phyloP scores from a whole-genome alignment of 2,329 filamentous ascomycete genomes.

The Alternaria gansuensis region DNA sequence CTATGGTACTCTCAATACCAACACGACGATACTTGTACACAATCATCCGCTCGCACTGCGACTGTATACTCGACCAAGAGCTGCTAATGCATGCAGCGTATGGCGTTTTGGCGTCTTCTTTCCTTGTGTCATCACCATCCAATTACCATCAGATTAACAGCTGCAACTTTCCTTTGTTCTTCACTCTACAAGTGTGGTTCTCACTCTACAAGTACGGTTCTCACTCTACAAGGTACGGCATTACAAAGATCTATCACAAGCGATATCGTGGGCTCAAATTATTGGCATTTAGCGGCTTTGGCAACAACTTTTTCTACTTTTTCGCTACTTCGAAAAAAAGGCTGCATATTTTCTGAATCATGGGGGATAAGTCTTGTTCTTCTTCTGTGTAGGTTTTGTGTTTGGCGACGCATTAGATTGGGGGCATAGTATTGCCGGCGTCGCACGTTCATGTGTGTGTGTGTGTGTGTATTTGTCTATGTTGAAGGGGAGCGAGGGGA shows the following conservation, averaged over 20 bases:
- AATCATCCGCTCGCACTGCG: conserved; percentile 2
- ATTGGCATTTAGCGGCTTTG: conserved; percentile 17
- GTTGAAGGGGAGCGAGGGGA: background rate
- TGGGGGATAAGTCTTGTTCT: background rate
- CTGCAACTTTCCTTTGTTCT: conserved; percentile 13
- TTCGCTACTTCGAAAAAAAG: background rate
- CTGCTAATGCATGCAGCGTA: conserved; percentile 16
- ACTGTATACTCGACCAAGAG: background rate
- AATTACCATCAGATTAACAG: background rate
- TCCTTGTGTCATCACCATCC: background rate
- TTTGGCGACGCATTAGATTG: background rate
- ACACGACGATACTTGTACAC: conserved; percentile 2
- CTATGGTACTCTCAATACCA: conserved; percentile 14
- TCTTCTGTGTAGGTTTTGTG: background rate
- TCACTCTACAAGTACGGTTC: background rate
- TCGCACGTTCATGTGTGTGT: background rate
- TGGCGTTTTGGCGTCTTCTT: conserved; percentile 21
- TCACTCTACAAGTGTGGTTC: conserved; percentile 1
- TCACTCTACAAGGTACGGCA: conserved; percentile 1
- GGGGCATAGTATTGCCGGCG: background rate
- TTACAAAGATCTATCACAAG: conserved; percentile 10
- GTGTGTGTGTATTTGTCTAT: background rate
- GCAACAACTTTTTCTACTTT: background rate
- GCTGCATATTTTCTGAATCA: background rate
- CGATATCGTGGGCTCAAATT: conserved; percentile 11